Percentiles rank a stretch among this genome's conserved stretches.
phyloP scores from a whole-genome alignment of 1,284 basidiomycete genomes.

The Singerocomus inundabilis region DNA sequence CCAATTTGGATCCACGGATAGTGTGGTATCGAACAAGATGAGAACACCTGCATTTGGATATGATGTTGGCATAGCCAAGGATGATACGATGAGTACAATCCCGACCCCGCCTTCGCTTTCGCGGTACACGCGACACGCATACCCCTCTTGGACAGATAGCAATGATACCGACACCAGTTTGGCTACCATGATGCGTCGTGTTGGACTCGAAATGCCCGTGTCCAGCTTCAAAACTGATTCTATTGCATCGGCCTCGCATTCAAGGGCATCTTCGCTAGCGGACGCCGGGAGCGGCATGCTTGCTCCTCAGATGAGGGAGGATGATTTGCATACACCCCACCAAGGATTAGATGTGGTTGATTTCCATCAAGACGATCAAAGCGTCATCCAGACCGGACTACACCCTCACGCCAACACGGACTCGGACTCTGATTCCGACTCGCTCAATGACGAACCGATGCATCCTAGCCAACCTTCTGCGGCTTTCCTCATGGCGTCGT shows the following conservation, averaged over 20 bases:
- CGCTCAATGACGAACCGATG: constrained; percentile 45
- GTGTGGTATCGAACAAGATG: constrained; percentile 18
- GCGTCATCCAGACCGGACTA: constrained; percentile 9
- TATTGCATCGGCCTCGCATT: constrained; percentile 9
- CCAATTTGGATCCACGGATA: constrained; percentile 21
- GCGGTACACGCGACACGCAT: constrained; percentile 46
- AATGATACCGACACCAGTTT: constrained; percentile 42
- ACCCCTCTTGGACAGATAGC: constrained; percentile 40
- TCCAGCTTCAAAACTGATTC: constrained; percentile 18
- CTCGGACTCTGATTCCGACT: constrained; percentile 41
- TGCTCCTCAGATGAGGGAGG: constrained; percentile 1
- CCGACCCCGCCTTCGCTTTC: constrained; percentile 67
- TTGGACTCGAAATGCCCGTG: constrained; percentile 38
- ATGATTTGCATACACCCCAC: constrained; percentile 24
- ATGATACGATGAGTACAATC: constrained; percentile 65
- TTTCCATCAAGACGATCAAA: constrained; percentile 26
- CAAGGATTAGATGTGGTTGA: constrained; percentile 27
- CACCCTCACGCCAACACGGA: constrained; percentile 14
- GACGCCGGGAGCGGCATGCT: constrained; percentile 1
- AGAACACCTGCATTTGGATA: constrained; percentile 28
- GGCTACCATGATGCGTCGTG: constrained; percentile 53
- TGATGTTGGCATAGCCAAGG: constrained; percentile 24
- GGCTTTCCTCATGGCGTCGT: constrained; percentile 55
- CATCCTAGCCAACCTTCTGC: constrained; percentile 55
- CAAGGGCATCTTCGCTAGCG: constrained; percentile 12